Percentiles rank a stretch among this genome's conserved stretches.
Evolutionary conservation across 2,329 filamentous ascomycete species (phyloP).

Genomic region (Penicillium sp.): DNA sequence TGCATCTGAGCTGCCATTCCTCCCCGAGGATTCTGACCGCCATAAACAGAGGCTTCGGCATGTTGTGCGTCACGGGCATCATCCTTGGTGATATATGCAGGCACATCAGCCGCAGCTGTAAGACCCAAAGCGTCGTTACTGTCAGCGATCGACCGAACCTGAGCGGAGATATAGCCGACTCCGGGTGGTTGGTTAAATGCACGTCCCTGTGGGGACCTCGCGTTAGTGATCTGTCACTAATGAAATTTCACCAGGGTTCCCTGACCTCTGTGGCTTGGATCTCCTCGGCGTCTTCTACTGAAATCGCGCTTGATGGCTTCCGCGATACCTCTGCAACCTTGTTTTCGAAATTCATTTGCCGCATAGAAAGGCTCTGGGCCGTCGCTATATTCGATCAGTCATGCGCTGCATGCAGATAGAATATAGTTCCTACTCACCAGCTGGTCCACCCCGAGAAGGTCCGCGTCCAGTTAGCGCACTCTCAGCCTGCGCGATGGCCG

Average conservation of each 20-base stretch:
- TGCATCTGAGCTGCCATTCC: conserved; percentile 36
- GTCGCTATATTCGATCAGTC: conserved; percentile 22
- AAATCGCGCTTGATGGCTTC: conserved; percentile 35
- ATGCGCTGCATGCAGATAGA: neutral
- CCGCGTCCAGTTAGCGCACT: conserved; percentile 31
- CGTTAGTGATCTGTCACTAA: neutral
- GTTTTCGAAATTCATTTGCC: conserved; percentile 35
- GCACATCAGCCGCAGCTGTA: conserved; percentile 18
- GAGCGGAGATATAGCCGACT: conserved; percentile 30
- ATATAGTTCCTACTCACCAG: conserved; percentile 21
- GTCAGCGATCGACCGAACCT: conserved; percentile 34
- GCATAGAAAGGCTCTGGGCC: conserved; percentile 33
- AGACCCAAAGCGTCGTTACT: conserved; percentile 31
- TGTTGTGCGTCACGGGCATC: conserved; percentile 34
- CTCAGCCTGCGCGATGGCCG: conserved; percentile 32
- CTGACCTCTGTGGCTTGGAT: conserved; percentile 33
- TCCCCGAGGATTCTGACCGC: conserved; percentile 31
- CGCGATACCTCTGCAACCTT: conserved; percentile 31
- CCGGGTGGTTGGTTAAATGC: conserved; percentile 34
- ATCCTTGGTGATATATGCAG: conserved; percentile 33
- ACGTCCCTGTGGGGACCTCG: conserved; percentile 23
- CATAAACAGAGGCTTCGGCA: conserved; percentile 26
- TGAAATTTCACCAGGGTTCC: neutral
- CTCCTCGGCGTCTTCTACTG: conserved; percentile 31
- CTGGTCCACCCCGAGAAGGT: conserved; percentile 32